Evolutionary conservation across 2,329 filamentous ascomycete genomes (phyloP), one percentile per base, ranked within the genome.

Genomic region (Ophiosphaerella herpotricha): DNA sequence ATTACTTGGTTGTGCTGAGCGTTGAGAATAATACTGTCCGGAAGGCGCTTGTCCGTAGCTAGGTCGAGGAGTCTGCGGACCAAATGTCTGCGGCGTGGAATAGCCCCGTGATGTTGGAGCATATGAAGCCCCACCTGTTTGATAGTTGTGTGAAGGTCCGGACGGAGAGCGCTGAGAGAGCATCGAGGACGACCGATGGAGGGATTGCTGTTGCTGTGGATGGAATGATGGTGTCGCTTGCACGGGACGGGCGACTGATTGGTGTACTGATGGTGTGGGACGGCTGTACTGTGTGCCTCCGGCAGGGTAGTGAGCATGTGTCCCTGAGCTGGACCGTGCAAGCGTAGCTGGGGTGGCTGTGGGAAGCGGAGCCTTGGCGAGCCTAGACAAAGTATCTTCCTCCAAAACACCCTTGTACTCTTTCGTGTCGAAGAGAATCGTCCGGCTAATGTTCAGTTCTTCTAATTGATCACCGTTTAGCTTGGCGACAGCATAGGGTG

Each of bases 391-490:
- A 57, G 91, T 88, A 60, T 96, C 91, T 61, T 93, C 90, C 61
- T 95, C 91, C 84, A 95, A 86, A 4, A 88, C 84, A 4, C 91
- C 91, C 55, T 82, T 83, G 70, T 89, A 89, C 63, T 91, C 85
- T 43, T 87, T 85, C 6, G 82, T 85, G 52, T 89, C 84, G 39
- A 95, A 78, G 51, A 90, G 76, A 16, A 96, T 82, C 67, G 85
- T 90, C 39, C 85, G 90, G 74, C 87, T 93, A 67, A 96, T 88
- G 55, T 90, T 87, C 40, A 96, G 78, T 50, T 91, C 89, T 26
- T 87, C 87, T n/a, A 96, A 76, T 70, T 91, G 89, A 67, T 95
- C 88, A 8, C 91, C 91, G 63, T 95, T 87, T 54, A 96, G 78
- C 64, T 94, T 93, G 5, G 91, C 87, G 21, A 96, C 88, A 1